Evolutionary conservation across 192 early-diverging fungal genomes (phyloP).

Genomic region (Coemansia sp.): DNA sequence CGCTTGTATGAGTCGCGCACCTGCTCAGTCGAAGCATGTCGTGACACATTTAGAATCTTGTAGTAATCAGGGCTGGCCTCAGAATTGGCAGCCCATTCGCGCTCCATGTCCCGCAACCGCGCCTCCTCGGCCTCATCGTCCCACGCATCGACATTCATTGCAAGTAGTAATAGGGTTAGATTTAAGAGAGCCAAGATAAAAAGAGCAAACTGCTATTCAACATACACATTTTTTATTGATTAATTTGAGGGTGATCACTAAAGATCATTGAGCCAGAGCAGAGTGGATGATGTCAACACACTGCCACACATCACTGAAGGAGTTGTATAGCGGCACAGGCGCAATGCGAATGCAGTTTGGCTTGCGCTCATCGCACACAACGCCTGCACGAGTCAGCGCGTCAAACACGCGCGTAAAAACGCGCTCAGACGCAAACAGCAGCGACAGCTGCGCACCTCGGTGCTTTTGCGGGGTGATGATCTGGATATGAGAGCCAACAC

Average conservation of each 20-base stretch:
- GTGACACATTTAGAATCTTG: constrained; percentile 66
- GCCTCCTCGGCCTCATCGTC: constrained; percentile 38
- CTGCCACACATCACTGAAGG: constrained; percentile 74
- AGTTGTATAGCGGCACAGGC: constrained; percentile 89
- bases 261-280: background rate
- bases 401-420: constrained; percentile 62
- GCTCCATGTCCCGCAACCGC: constrained; percentile 31
- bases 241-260: background rate
- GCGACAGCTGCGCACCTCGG: constrained; percentile 86
- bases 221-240: background rate
- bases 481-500: constrained; percentile 38
- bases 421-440: constrained; percentile 52
- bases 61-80: constrained; percentile 59
- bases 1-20: constrained; percentile 75
- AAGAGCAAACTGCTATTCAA: background rate
- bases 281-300: constrained; percentile 61
- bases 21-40: constrained; percentile 55
- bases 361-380: constrained; percentile 86
- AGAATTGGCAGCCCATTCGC: constrained; percentile 8
- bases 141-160: constrained; percentile 23
- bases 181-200: background rate
- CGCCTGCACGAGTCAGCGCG: constrained; percentile 59
- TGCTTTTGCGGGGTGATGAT: constrained; percentile 78
- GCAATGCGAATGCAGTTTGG: constrained; percentile 89
- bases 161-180: background rate